Base-by-base conservation (phyloP, 2,329 filamentous ascomycete species). In the Botrytis pseudocinerea region DNA sequence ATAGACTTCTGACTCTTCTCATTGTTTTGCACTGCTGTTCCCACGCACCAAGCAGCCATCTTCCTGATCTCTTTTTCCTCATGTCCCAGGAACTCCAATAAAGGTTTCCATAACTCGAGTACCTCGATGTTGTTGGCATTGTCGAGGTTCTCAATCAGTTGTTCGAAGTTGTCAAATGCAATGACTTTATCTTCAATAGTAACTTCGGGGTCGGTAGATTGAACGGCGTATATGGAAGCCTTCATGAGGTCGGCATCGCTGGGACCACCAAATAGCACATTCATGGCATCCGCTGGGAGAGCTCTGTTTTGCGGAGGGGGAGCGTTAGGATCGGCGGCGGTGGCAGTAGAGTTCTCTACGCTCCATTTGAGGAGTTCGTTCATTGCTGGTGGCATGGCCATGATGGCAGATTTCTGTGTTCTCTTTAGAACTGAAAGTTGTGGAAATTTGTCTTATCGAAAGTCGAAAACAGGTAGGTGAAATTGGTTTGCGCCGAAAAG, bases 1-100 rank as follows among this genome's bases (percentile, higher is more conserved):
- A 90, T 82, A 69, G 89, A 89, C 84, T 96, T 93, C 84, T 99
- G 96, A 69, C 89, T 91, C 81, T 91, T 92, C 78, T 88, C 87
- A 82, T 99, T 98, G 85, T 99, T 99, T 86, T 98, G 95, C 74
- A 99, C 96, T 16, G 96, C 95, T 9, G 95, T 98, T 69, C 93
- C 94, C 73, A 96, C 85, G 84, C 94, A 98, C 93, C 94, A 97
- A n/a, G 94, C 94, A 4, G 95, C 95, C 88, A 94, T 94, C 78
- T 87, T 90, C 76, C 95, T 87, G 79, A 97, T 85, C 76, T 96
- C 92, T 9, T 86, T 81, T 80, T 96, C 91, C 18, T 88, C 85
- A 79, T 91, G 87, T 68, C 86, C 85, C 22, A 99, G 85, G 76
- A 92, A 89, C 14, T 86, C 83, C 18, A 98, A 85, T 57, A 99